Base-by-base conservation (phyloP, 495 filamentous ascomycete species). In the Penicillium riverlandense region DNA sequence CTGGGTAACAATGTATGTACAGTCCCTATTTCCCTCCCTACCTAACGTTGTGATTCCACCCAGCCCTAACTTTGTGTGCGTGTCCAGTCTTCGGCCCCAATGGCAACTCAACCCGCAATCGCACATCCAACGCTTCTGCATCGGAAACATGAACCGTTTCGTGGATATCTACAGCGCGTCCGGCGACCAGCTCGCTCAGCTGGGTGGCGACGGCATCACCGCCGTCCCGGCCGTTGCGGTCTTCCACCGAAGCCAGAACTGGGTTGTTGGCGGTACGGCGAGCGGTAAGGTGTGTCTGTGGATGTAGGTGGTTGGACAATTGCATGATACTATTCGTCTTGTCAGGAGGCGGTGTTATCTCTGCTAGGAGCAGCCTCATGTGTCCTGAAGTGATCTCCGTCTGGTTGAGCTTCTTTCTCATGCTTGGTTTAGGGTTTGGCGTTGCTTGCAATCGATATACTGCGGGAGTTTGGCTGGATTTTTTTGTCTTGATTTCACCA, bases 81-180 rank as follows among this genome's bases (percentile, higher is more conserved):
- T 22, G 22, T 75, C 67, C 11, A 96, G 94, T 47, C 72, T 98
- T 7, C 88, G 90, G 41, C 83, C 92, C 4, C 88, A 96, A 51
- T 98, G 92, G 92, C 94, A 97, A 63, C 61, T 73, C 13, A 77
- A 75, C 40, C 92, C 92, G 0, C 70, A 72, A 32, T 85, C 90
- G 38, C 80, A 79, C 16, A 77, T 89, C 6, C 83, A 95, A 43
- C 85, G 87, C 38, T 88, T 97, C 63, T 89, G 82, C 36, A 91
- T 98, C 46, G 94, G 87, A 1, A 97, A 96, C 58, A 97, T 97
- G 92, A 96, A 96, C 59, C 81, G 92, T 13, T 96, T 96, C 50
- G 86, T 97, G 3, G 92, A 98, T 59, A 77, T 98, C 7, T 97
- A 84, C 62, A 83, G 81, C 10, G 67, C 75, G 8, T 70, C 79